Base-by-base conservation (phyloP, 768 basidiomycete species). In the Termitomyces sp. region DNA sequence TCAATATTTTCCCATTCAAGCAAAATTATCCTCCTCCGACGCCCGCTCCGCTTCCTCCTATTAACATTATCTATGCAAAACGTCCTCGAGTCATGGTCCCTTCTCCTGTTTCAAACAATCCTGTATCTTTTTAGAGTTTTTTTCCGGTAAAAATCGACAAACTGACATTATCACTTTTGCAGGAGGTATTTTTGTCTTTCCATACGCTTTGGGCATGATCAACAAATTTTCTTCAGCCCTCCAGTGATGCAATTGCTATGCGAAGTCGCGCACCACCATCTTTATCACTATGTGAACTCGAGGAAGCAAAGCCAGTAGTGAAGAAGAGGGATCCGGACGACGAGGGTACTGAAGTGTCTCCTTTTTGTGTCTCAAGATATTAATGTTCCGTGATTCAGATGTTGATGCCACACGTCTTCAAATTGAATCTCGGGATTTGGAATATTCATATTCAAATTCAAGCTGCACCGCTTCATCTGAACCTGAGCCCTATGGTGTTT, bases 1-100 rank as follows among this genome's bases (percentile, higher is more conserved):
- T 68, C 15, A 63, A 57, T 1, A 56, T 54, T 8, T 64, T 66
- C 55, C 66, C 65, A 5, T 60, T 71, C 17, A 61, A 53, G 38
- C 35, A 52, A 3, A 63, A 63, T 26, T 71, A 70, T 47, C 69
- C 69, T 5, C 32, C 52, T 3, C 63, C 68, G 3, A 54, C 45
- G 8, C 56, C 64, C 1, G 64, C 65, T n/a, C 60, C 60, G 3
- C 62, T 56, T 26, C 62, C 67, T 11, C 49, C 62, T 10, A 24
- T 15, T 22, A 32, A 58, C 14, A 52, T 64, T 1, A 32, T 30
- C 15, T 66, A 66, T 56, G 65, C 63, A 1, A 65, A 61, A 48
- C 62, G 54, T 17, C 51, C 61, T 8, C 56, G 44, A 12, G 54
- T 57, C 19, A 32, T 40, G 40, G 9, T 38, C 1, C 41, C 51